Conservation (phyloP, 805 yeast species). For the Spathaspora girioi region DNA sequence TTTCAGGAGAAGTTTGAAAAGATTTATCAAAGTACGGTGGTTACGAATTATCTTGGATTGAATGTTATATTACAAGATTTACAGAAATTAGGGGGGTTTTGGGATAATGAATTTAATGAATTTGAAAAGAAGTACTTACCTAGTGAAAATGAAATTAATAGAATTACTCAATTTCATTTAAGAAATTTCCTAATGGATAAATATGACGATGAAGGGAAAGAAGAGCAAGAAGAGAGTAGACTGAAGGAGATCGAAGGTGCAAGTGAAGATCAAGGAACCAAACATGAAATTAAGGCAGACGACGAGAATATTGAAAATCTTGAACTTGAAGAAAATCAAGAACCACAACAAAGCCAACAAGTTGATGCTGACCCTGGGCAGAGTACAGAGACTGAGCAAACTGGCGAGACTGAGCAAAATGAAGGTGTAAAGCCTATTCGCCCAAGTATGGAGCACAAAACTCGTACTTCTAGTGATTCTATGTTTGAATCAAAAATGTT, state of each 20-base stretch:
- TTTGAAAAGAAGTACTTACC: constrained; percentile 82
- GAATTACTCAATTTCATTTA: constrained; percentile 85
- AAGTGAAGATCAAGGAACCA: too few relatives aligned
- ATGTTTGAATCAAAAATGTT: constrained; percentile 12
- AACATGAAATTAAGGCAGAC: too few relatives aligned
- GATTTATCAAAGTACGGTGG: constrained; percentile 52
- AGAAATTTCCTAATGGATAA: constrained; percentile 67
- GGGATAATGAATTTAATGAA: constrained; percentile 81
- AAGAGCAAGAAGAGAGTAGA: background rate
- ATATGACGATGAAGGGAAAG: constrained; percentile 19
- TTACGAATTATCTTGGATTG: constrained; percentile 65
- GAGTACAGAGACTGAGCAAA: background rate
- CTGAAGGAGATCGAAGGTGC: background rate
- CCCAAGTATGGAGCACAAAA: background rate
- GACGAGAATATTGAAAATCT: constrained; percentile 1
- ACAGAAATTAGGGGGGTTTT: constrained; percentile 77
- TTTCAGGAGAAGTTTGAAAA: constrained; percentile 45
- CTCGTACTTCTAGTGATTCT: constrained; percentile 12
- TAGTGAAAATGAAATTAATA: constrained; percentile 86
- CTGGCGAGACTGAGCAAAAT: background rate
- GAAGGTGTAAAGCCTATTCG: background rate
- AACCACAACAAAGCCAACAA: background rate
- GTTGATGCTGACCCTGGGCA: background rate
- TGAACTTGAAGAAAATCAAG: background rate
- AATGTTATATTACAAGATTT: constrained; percentile 67